A percentile compares a stretch with the other conserved stretches of the same genome.
Conservation (phyloP, 1,139 yeast species). For the Yueomyces sp. region DNA sequence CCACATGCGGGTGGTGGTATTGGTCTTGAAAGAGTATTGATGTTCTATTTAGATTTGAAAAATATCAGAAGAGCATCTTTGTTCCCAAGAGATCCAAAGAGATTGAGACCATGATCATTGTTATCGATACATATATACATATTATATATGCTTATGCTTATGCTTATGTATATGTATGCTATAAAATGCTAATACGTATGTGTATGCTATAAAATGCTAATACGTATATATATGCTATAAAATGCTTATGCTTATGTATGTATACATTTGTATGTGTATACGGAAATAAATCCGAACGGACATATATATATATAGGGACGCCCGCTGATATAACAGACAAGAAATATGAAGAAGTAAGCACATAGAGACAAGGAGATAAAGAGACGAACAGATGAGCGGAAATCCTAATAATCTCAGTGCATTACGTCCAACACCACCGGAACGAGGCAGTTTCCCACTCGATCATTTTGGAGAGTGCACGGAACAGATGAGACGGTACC, state of each 20-base stretch:
- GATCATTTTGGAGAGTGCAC: conserved; percentile 88
- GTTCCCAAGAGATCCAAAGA: conserved; percentile 97
- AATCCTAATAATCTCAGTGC: conserved; percentile 23
- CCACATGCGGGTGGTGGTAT: conserved; percentile 99
- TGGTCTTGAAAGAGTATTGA: conserved; percentile 95
- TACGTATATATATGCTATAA: no score
- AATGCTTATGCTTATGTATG: no score
- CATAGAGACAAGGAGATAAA: no score
- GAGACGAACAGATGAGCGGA: no score
- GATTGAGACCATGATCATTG: conserved; percentile 61
- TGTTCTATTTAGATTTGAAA: conserved; percentile 93
- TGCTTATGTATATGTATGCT: no score
- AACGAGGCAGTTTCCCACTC: conserved; percentile 88
- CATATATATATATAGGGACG: no score
- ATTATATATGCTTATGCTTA: no score
- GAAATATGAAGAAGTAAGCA: no score
- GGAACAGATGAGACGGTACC: conserved; percentile 58
- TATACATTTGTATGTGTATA: no score
- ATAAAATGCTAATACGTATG: not conserved
- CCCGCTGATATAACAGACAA: no score
- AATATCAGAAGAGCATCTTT: conserved; percentile 94
- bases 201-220: no score
- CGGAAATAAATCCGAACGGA: no score
- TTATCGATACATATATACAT: not conserved
- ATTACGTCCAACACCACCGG: conserved; percentile 86